phyloP scores from a whole-genome alignment of 208 protist genomes.

The Leishmania arabica region DNA sequence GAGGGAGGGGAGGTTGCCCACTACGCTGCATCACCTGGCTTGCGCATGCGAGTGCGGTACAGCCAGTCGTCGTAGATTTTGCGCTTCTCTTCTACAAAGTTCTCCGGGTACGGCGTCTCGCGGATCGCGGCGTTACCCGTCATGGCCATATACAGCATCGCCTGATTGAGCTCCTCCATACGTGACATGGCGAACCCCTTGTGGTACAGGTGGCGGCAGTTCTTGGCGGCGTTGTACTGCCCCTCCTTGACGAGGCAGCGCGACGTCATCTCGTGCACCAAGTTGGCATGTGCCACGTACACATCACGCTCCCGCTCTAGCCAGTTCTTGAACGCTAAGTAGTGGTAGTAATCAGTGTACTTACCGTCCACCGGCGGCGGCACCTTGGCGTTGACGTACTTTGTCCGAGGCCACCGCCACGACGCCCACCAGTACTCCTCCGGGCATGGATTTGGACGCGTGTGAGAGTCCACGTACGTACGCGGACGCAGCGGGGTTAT shows the following conservation, averaged over 20 bases:
- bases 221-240: conserved; percentile 90
- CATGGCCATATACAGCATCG: conserved; percentile 86
- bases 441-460: conserved; percentile 78
- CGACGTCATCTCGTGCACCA: conserved; percentile 76
- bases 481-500: conserved; percentile 56
- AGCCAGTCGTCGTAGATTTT: conserved; percentile 91
- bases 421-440: conserved; percentile 85
- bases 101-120: conserved; percentile 82
- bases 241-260: conserved; percentile 82
- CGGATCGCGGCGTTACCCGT: conserved; percentile 85
- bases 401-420: conserved; percentile 80
- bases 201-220: conserved; percentile 82
- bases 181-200: conserved; percentile 85
- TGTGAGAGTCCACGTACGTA: conserved; percentile 74
- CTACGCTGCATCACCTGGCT: conserved; percentile 68
- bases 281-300: conserved; percentile 75
- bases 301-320: conserved; percentile 80
- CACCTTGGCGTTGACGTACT: conserved; percentile 87
- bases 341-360: conserved; percentile 89
- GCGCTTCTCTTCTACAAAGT: conserved; percentile 87
- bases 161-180: conserved; percentile 84
- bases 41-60: conserved; percentile 81
- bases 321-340: conserved; percentile 84
- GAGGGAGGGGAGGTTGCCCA: neutral
- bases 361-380: conserved; percentile 77